A percentile compares a stretch with the other conserved stretches of the same genome.
phyloP scores from a whole-genome alignment of 768 basidiomycete genomes.

The Serendipita indica region DNA sequence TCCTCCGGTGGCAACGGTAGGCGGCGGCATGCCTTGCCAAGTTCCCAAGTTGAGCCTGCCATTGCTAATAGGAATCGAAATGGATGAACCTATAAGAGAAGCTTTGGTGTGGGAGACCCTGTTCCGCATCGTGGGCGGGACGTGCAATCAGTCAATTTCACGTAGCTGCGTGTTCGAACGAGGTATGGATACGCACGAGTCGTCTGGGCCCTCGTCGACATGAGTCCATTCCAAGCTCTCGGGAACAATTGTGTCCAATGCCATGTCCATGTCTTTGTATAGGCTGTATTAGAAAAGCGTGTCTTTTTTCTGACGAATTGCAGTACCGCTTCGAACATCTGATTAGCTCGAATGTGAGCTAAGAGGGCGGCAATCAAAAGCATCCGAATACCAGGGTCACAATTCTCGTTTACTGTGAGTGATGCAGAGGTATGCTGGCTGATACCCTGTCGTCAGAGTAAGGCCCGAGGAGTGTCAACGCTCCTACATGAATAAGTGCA shows the following conservation, averaged over 20 bases:
- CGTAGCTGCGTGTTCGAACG: background rate
- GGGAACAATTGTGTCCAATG: slow-evolving; percentile 75
- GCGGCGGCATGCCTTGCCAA: slow-evolving; percentile 58
- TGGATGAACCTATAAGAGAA: slow-evolving; percentile 65
- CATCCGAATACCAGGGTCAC: slow-evolving; percentile 53
- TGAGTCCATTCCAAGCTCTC: slow-evolving; percentile 71
- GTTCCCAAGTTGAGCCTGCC: slow-evolving; percentile 70
- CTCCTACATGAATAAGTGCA: slow-evolving; percentile 70
- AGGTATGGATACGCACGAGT: background rate
- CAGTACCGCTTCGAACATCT: slow-evolving; percentile 19
- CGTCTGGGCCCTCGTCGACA: slow-evolving; percentile 79
- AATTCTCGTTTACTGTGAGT: slow-evolving; percentile 81
- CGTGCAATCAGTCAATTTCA: too few species aligned
- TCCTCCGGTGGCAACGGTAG: too few species aligned
- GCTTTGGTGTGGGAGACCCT: slow-evolving; percentile 88
- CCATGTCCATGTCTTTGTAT: slow-evolving; percentile 84
- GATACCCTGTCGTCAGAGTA: slow-evolving; percentile 16
- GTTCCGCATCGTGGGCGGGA: slow-evolving; percentile 13
- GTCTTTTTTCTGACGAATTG: background rate
- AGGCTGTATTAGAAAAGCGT: too few species aligned
- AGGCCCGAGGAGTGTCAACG: background rate
- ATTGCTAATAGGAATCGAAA: slow-evolving; percentile 73
- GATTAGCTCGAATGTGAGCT: too few species aligned
- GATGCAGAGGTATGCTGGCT: slow-evolving; percentile 69
- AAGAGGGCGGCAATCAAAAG: too few species aligned